These are phyloP conservation scores for Solanum pimpinellifolium DNA, from an alignment of 257 asterid genomes.

Conservation along the genomic window DNA sequence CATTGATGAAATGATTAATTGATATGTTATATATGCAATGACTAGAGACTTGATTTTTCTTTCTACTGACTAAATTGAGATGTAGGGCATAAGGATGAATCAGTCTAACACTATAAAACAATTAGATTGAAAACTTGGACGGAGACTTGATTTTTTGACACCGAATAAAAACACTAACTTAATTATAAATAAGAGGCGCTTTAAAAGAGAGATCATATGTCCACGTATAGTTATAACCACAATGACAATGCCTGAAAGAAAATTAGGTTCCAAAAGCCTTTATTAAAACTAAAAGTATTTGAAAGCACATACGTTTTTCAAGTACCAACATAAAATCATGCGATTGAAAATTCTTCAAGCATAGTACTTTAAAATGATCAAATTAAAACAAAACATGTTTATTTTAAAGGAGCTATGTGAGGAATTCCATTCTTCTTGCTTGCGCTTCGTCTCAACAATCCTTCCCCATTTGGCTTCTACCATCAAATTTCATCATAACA, in stretches of 20 bases:
- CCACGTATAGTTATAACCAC: neutral
- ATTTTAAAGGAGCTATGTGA: neutral
- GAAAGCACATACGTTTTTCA: neutral
- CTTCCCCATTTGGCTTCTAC: neutral
- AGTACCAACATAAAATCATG: neutral
- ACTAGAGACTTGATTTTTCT: too few species aligned
- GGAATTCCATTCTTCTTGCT: conserved; percentile 4
- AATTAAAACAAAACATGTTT: neutral
- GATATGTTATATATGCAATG: too few species aligned
- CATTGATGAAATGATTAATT: too few species aligned
- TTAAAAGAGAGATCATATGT: too few species aligned
- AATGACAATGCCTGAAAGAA: neutral
- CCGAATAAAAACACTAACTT: too few species aligned
- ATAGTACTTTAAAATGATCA: neutral
- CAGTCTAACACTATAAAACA: too few species aligned
- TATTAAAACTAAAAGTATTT: too few species aligned
- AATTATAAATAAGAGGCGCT: too few species aligned
- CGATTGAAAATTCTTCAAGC: neutral
- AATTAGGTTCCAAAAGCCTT: neutral
- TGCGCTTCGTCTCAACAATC: neutral
- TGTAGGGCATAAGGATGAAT: too few species aligned
- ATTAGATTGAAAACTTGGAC: too few species aligned
- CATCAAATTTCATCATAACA: neutral
- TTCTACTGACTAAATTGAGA: too few species aligned
- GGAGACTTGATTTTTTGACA: too few species aligned